Evolutionary conservation across 768 basidiomycete genomes (phyloP).

Genomic region (Boletus fagicola): DNA sequence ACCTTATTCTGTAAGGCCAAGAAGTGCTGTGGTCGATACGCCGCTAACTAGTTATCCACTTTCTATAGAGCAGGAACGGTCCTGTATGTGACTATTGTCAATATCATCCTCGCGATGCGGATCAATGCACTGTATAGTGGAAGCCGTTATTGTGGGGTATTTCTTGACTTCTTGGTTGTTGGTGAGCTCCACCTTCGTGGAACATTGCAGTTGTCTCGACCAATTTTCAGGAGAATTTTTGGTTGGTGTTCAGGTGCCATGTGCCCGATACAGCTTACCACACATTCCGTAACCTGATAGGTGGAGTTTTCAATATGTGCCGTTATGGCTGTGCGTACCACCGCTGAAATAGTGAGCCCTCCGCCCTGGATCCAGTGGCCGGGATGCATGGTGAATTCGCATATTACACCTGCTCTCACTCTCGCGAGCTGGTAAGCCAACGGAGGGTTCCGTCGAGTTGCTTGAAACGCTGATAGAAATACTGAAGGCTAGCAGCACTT

Average conservation of each 20-base stretch:
- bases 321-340: conserved; percentile 17
- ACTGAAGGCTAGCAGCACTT: conserved; percentile 18
- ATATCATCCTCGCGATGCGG: conserved; percentile 21
- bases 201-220: not conserved
- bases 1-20: conserved; percentile 18
- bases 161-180: conserved; percentile 17
- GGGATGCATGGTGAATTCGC: conserved; percentile 14
- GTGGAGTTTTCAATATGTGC: conserved; percentile 16
- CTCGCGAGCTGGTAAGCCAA: conserved; percentile 23
- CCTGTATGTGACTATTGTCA: conserved; percentile 20
- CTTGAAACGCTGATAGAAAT: not conserved
- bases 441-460: not conserved
- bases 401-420: conserved; percentile 14
- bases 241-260: conserved; percentile 4
- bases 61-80: conserved; percentile 18
- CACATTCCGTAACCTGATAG: not conserved
- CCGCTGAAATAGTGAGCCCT: conserved; percentile 12
- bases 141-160: not conserved
- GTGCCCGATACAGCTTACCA: not conserved
- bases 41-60: not conserved
- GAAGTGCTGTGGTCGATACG: not conserved
- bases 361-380: conserved; percentile 17
- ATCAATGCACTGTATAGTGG: conserved; percentile 18
- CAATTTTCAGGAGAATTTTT: conserved; percentile 15
- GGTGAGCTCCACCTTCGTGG: conserved; percentile 10